Conservation (phyloP, 805 yeast genomes). For the Ogataea methylovora region DNA sequence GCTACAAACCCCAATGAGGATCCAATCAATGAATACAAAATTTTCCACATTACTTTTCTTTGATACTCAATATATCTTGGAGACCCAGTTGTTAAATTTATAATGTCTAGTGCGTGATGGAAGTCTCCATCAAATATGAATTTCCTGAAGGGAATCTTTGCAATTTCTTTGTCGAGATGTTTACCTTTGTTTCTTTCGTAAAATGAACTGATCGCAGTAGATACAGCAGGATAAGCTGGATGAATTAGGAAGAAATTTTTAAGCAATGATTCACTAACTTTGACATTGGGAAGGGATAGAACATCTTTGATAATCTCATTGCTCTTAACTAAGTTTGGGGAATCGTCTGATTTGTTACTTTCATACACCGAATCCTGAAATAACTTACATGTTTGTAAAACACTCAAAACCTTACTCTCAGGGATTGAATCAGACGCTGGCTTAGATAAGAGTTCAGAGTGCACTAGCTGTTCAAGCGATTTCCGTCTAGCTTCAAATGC, state of each 20-base stretch:
- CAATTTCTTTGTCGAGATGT: conserved; percentile 20
- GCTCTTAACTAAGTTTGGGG: background rate
- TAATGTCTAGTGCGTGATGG: conserved; percentile 44
- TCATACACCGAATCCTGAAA: no score
- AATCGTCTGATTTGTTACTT: background rate
- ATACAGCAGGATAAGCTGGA: no score
- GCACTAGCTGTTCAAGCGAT: no score
- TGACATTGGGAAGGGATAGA: background rate
- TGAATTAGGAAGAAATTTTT: conserved; percentile 13
- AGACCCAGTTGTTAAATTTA: conserved; percentile 57
- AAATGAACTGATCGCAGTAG: conserved; percentile 14
- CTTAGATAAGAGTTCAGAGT: no score
- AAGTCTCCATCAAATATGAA: conserved; percentile 54
- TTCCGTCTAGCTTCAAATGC: no score
- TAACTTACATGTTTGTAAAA: no score
- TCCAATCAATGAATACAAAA: conserved; percentile 35
- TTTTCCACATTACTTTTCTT: conserved; percentile 17
- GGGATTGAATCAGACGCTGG: no score
- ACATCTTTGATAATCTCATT: background rate
- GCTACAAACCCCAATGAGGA: conserved; percentile 32
- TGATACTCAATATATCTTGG: conserved; percentile 35
- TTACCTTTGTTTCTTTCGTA: conserved; percentile 19
- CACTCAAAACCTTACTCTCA: no score
- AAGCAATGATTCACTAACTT: conserved; percentile 7
- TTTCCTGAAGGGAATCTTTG: conserved; percentile 57